Percentiles rank a stretch among this genome's conserved stretches.
Conservation (phyloP, 768 basidiomycete genomes). For the Gyrodon lividus region DNA sequence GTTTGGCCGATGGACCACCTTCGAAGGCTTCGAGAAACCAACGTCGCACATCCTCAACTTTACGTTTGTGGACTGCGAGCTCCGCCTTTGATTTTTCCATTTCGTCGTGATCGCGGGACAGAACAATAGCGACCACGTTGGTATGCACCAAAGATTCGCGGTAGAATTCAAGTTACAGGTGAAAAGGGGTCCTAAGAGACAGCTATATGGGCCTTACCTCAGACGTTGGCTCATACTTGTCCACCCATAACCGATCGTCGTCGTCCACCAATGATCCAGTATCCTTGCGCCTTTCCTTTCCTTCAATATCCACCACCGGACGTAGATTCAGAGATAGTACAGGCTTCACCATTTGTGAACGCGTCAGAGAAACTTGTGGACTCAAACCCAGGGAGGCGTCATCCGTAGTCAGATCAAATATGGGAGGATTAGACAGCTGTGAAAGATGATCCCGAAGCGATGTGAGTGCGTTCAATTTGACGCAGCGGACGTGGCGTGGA, state of each 20-base stretch:
- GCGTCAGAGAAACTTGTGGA: not conserved
- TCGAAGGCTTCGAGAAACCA: conserved; percentile 77
- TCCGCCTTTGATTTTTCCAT: conserved; percentile 46
- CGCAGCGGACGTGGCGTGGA: conserved; percentile 9
- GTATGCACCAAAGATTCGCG: too few relatives aligned
- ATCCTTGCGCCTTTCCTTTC: conserved; percentile 25
- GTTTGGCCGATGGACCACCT: conserved; percentile 59
- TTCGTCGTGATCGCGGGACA: not conserved
- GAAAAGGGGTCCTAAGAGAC: not conserved
- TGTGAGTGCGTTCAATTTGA: not conserved
- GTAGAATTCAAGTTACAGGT: conserved; percentile 2
- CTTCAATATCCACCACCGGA: conserved; percentile 17
- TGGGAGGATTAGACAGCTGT: conserved; percentile 23
- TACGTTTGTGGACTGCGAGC: conserved; percentile 75
- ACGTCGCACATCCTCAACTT: conserved; percentile 72
- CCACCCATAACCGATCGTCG: conserved; percentile 54
- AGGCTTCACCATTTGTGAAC: not conserved
- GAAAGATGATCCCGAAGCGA: not conserved
- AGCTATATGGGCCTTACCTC: conserved; percentile 42
- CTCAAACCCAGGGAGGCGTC: conserved; percentile 4
- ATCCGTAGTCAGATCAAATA: conserved; percentile 22
- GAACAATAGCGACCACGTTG: too few relatives aligned
- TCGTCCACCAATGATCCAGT: not conserved
- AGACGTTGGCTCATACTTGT: conserved; percentile 58
- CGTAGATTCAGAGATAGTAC: not conserved